Conservation (phyloP, 2,329 filamentous ascomycete species). For the Fusarium cyanostomum region DNA sequence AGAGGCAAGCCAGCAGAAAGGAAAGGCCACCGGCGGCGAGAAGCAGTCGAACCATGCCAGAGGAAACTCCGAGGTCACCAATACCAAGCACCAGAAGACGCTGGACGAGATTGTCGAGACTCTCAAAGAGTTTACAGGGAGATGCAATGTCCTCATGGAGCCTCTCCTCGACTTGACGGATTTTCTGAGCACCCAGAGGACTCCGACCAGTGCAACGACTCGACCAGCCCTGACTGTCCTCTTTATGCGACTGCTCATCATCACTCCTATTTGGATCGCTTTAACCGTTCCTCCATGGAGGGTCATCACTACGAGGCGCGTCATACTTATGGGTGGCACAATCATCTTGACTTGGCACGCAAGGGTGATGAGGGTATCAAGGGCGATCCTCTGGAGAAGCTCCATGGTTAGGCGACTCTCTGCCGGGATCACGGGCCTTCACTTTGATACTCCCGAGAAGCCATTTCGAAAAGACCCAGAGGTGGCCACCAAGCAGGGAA, state of each 20-base stretch:
- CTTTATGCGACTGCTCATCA: conserved; percentile 86
- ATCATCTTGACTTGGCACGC: conserved; percentile 92
- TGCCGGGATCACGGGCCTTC: conserved; percentile 80
- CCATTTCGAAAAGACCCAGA: conserved; percentile 42
- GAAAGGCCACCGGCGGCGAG: conserved; percentile 39
- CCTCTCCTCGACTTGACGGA: conserved; percentile 90
- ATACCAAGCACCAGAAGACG: conserved; percentile 87
- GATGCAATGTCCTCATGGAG: conserved; percentile 92
- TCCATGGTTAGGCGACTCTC: conserved; percentile 74
- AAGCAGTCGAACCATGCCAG: conserved; percentile 53
- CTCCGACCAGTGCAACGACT: conserved; percentile 90
- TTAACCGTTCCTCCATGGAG: conserved; percentile 84
- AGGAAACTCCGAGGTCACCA: conserved; percentile 66
- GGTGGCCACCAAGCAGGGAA: conserved; percentile 37
- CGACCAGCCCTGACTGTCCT: conserved; percentile 88
- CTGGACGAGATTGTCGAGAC: conserved; percentile 97
- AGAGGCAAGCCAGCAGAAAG: conserved; percentile 40
- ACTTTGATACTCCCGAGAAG: conserved; percentile 66
- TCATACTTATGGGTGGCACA: conserved; percentile 87
- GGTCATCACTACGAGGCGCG: conserved; percentile 85
- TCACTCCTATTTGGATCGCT: conserved; percentile 87
- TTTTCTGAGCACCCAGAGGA: conserved; percentile 90
- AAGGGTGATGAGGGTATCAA: conserved; percentile 81
- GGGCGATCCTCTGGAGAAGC: conserved; percentile 91
- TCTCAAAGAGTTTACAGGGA: conserved; percentile 85